Evolutionary conservation across 139 green algal genomes (phyloP).

Genomic region (Picochlorum sp.): DNA sequence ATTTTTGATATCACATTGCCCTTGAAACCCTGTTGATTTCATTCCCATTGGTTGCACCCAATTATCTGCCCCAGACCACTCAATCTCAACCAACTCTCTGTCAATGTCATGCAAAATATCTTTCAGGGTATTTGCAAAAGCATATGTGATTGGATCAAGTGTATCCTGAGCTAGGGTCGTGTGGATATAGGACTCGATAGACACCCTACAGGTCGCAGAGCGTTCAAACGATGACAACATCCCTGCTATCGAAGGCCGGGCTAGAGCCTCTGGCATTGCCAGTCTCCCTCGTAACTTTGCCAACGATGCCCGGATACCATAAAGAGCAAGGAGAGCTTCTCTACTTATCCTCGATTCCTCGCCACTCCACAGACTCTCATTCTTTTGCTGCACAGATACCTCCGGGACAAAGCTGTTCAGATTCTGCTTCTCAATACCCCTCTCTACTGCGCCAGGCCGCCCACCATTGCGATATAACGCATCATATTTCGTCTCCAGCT

Average conservation of each 20-base stretch:
- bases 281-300: not conserved
- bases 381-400: no score
- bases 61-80: not conserved
- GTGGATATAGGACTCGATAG: not conserved
- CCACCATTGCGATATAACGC: no score
- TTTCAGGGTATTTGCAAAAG: not conserved
- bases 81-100: conserved; percentile 2
- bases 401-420: no score
- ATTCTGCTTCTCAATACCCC: no score
- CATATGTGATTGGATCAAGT: not conserved
- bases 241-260: not conserved
- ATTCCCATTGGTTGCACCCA: not conserved
- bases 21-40: not conserved
- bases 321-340: conserved; percentile 8
- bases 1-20: not conserved
- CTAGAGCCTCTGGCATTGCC: not conserved
- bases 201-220: not conserved
- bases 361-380: not conserved
- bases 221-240: not conserved
- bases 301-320: conserved; percentile 3
- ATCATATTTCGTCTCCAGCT: not conserved
- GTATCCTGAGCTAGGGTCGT: not conserved
- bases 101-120: not conserved
- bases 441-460: no score
- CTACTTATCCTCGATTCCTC: conserved; percentile 4